phyloP scores from a whole-genome alignment of 75 land plant species.

The Pinus taeda region DNA sequence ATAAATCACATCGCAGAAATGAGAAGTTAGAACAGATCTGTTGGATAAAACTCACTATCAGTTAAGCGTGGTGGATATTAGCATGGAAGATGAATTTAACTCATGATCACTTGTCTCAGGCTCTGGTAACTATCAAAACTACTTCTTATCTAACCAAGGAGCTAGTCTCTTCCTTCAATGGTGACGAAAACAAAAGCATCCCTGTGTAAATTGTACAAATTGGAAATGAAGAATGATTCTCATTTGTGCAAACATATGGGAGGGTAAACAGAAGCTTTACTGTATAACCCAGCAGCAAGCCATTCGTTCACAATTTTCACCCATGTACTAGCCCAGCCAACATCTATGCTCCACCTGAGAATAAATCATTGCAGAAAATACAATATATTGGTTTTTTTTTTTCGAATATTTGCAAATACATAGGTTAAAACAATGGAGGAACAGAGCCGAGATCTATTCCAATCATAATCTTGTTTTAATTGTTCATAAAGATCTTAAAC shows the following conservation, averaged over 20 bases:
- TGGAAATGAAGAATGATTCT: background rate
- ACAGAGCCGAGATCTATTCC: background rate
- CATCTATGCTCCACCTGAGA: conserved; percentile 89
- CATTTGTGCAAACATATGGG: background rate
- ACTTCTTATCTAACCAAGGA: background rate
- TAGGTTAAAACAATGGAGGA: background rate
- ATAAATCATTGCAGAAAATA: background rate
- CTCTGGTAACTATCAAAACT: background rate
- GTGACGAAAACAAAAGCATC: background rate
- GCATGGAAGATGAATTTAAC: background rate
- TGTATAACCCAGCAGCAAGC: conserved; percentile 73
- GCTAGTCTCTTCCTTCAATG: conserved; percentile 2
- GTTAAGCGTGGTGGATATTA: background rate
- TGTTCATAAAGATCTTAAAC: background rate
- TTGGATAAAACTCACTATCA: background rate
- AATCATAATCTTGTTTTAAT: background rate
- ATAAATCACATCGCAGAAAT: background rate
- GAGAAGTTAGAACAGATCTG: background rate
- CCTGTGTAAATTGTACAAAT: no score
- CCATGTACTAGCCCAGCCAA: conserved; percentile 98
- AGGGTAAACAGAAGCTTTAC: conserved; percentile 39
- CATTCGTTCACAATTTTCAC: conserved; percentile 83
- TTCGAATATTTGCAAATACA: background rate
- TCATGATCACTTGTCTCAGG: background rate
- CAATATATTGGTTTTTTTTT: background rate